Evolutionary conservation across 2,329 filamentous ascomycete genomes (phyloP), one percentile per base, ranked within the genome.

Genomic region (Hymenoscyphus repandus): DNA sequence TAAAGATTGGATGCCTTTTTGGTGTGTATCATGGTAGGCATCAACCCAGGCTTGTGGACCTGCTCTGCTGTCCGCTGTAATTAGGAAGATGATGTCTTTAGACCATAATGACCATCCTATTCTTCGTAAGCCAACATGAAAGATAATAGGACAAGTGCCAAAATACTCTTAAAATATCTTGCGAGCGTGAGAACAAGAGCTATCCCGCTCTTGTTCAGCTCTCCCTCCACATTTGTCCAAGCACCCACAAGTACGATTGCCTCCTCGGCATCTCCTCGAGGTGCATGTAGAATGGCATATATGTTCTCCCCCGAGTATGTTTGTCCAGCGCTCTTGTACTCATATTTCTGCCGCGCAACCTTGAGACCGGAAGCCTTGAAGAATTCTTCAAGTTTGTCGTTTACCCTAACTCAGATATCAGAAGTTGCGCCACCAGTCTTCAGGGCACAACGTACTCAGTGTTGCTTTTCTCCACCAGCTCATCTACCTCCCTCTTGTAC

Each of bases 11-110:
- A 97, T 84, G 6, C 76, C 78, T 5, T 77, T 71, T 58, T 86
- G 78, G 64, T 96, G 90, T 17, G 88, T 85, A 67, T 96, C 89
- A 69, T 99, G 93, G 68, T 99, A 99, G 1, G 93, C 93, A 65
- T 96, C 91, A 7, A 96, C 89, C 93, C 93, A 99, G 20, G 93
- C 93, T 67, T 97, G 91, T 0, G 90, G 89, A 1, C 92, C 93
- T 10, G 88, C 86, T 52, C 85, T 86, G 68, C 90, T 95, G 69
- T 99, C 93, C 0, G 88, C 85, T 0, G 93, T 85, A 42, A 99
- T 79, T 5, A 99, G 72, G 60, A 99, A 83, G 52, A 99, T 92
- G 59, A 99, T 96, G 68, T 99, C 93, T 70, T 99, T 99, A 52
- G 91, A 96, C 93, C 93, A 99, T 27, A 99, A 77, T 47, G 90